Conservation (phyloP, 768 basidiomycete genomes). For the Naganishia antarctica region DNA sequence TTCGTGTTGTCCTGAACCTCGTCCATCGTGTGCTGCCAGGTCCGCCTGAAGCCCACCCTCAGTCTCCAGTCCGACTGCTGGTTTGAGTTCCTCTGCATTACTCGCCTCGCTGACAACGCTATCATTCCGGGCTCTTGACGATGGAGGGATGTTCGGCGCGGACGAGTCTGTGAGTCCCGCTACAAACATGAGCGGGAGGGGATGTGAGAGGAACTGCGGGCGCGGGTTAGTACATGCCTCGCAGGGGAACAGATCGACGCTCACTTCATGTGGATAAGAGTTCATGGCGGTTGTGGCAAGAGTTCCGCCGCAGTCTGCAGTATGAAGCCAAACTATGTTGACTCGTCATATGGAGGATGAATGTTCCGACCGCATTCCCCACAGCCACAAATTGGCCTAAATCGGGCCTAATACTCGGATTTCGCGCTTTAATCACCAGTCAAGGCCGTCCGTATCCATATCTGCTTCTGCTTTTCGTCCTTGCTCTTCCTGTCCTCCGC, state of each 20-base stretch:
- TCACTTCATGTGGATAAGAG: conserved; percentile 70
- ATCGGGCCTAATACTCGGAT: no score
- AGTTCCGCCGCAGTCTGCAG: no score
- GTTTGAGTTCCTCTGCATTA: not conserved
- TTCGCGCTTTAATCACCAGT: no score
- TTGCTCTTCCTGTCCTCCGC: conserved; percentile 22
- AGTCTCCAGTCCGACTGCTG: no score
- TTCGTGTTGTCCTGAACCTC: no score
- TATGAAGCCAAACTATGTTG: no score
- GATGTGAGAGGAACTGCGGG: conserved; percentile 69
- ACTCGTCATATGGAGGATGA: conserved; percentile 20
- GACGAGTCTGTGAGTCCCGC: conserved; percentile 64
- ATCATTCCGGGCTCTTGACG: conserved; percentile 32
- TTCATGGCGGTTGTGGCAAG: conserved; percentile 59
- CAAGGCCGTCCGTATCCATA: no score
- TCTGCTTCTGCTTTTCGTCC: not conserved
- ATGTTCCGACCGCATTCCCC: no score
- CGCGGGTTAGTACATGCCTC: not conserved
- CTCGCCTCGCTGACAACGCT: conserved; percentile 9
- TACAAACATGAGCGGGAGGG: conserved; percentile 89
- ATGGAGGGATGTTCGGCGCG: conserved; percentile 9
- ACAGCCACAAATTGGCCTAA: no score
- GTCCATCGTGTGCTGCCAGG: not conserved
- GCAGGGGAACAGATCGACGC: not conserved
- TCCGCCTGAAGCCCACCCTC: not conserved